Evolutionary conservation across 2,329 filamentous ascomycete genomes (phyloP), one percentile per base, ranked within the genome.

Genomic region (Pseudogymnoascus sp.): DNA sequence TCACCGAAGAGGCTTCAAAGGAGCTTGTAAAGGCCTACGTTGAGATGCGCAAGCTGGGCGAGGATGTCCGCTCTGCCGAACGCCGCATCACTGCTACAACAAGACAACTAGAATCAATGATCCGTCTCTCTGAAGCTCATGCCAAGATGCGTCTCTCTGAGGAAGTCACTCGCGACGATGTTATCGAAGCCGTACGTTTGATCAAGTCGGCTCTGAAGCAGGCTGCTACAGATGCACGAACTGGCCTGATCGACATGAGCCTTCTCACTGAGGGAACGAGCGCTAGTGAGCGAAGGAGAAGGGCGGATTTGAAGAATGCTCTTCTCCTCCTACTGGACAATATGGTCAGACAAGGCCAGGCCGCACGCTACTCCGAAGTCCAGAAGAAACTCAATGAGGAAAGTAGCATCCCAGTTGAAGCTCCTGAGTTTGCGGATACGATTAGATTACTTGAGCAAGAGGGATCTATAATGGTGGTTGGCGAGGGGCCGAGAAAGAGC

Each of bases 71-170:
- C 57, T 83, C 91, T 2, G 84, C 90, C 2, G 95, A 99, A 75
- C 93, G 95, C 74, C 90, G 94, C 67, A 99, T 99, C 76, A 99
- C 94, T 0, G 94, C 94, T 39, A 99, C 94, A 2, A 99, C 95
- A 0, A 85, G 94, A 71, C 94, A 99, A 75, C 81, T 99, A 5
- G 95, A 99, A 76, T 94, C 89, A 50, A 99, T 99, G 95, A 97
- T 99, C 71, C 93, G 94, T 64, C 87, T 99, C 2, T 79, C 92
- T 1, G 94, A 99, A 78, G 94, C 92, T 0, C 95, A 99, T 74
- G 95, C 94, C 58, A 97, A 97, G 75, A 99, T 99, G 95, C 89
- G 94, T 3, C 83, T 99, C 4, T 84, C 88, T 0, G 73, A 79
- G 2, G 83, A 80, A 12, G 94, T 99, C 41, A 91, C 89, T 0